Percentiles rank a stretch among this genome's conserved stretches.
Evolutionary conservation across 208 protist species (phyloP).

Genomic region (Acanthamoeba comandoni): DNA sequence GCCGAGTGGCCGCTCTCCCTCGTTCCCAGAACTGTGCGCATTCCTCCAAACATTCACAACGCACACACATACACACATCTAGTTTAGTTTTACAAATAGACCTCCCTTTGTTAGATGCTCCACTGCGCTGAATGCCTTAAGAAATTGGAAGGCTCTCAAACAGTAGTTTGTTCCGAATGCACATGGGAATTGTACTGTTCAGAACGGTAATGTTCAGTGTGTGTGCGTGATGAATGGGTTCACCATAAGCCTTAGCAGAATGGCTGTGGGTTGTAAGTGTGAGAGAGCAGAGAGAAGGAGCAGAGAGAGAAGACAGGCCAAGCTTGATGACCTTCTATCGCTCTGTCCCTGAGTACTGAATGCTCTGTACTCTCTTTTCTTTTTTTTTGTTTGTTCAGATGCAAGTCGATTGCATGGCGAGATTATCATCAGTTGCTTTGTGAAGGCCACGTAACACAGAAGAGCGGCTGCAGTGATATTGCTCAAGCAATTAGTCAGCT

Average conservation of each 20-base stretch:
- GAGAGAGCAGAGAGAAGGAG: neutral
- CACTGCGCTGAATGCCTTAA: conserved; percentile 50
- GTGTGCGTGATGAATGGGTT: neutral
- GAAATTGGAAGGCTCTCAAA: neutral
- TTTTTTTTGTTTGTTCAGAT: neutral
- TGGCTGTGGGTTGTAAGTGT: no score
- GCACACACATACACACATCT: neutral
- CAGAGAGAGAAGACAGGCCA: neutral
- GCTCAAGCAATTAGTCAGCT: neutral
- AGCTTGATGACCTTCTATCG: no score
- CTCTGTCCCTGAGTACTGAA: no score
- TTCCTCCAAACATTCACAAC: neutral
- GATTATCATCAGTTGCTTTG: conserved; percentile 25
- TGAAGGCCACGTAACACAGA: neutral
- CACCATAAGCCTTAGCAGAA: no score
- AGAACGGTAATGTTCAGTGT: neutral
- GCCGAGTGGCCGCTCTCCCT: conserved; percentile 20
- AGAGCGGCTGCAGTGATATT: neutral
- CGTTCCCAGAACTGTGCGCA: conserved; percentile 1
- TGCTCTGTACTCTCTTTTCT: no score
- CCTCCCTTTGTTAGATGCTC: conserved; percentile 2
- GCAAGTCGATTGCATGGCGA: conserved; percentile 4
- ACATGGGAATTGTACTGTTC: neutral
- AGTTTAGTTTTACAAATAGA: no score
- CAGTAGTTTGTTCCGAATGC: conserved; percentile 8